A percentile compares a stretch with the other conserved stretches of the same genome.
These are phyloP conservation scores for Solanum acaule DNA, from an alignment of 257 asterid species.

Conservation along the genomic window DNA sequence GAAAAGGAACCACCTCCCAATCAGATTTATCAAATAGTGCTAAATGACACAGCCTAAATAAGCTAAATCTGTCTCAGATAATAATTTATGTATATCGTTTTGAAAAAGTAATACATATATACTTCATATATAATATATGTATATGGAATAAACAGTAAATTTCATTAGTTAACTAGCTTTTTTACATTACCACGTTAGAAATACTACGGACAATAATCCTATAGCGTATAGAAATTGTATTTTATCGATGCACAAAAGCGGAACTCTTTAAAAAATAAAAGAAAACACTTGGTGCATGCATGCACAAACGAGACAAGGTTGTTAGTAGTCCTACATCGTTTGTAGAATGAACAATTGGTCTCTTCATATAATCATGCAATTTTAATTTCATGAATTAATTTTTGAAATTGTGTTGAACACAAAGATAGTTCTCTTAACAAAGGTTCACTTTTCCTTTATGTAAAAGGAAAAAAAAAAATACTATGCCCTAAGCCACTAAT, in stretches of 20 bases:
- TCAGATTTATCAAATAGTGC: neutral
- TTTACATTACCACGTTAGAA: neutral
- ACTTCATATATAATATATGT: neutral
- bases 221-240: neutral
- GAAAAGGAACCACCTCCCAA: neutral
- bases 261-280: neutral
- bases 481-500: neutral
- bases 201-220: neutral
- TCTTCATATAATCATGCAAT: neutral
- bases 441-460: neutral
- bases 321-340: neutral
- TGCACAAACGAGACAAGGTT: neutral
- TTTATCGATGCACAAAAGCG: rapidly evolving
- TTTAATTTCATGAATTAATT: neutral
- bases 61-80: neutral
- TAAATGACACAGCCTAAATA: neutral
- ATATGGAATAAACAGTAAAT: neutral
- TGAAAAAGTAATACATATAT: too few species aligned
- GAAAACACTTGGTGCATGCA: neutral
- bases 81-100: neutral
- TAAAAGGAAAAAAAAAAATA: neutral
- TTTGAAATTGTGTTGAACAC: neutral
- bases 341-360: neutral
- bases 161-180: neutral
- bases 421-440: neutral